phyloP scores from a whole-genome alignment of 345 rosid species.

The Trapa incisa region DNA sequence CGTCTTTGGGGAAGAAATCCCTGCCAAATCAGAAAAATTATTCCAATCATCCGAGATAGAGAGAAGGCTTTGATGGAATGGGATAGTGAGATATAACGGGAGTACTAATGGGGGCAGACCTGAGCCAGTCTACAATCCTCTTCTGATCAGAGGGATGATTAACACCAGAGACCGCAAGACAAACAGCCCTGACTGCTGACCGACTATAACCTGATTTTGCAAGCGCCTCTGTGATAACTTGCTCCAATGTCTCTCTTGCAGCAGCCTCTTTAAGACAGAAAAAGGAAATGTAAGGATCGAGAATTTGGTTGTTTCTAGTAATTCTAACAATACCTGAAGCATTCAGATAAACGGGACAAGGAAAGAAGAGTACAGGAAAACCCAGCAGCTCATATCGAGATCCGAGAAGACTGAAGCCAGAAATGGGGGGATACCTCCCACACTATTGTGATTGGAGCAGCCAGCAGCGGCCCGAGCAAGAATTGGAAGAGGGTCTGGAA shows the following conservation, averaged over 20 bases:
- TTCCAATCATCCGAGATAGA: not conserved
- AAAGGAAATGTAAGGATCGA: not conserved
- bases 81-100: too few species aligned
- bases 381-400: not conserved
- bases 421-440: conserved; percentile 30
- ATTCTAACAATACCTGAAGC: not conserved
- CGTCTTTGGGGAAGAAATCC: conserved; percentile 65
- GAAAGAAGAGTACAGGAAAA: not conserved
- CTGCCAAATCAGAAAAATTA: conserved; percentile 20
- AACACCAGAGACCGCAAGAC: conserved; percentile 92
- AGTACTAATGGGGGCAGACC: conserved; percentile 24
- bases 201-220: conserved; percentile 45
- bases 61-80: not conserved
- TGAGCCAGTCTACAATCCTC: conserved; percentile 68
- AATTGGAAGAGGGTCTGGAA: conserved; percentile 32
- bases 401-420: not conserved
- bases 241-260: conserved; percentile 72
- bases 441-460: conserved; percentile 64
- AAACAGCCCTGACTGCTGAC: conserved; percentile 68
- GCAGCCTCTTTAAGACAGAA: conserved; percentile 46
- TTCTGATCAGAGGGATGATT: conserved; percentile 82
- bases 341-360: not conserved
- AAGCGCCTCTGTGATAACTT: conserved; percentile 77
- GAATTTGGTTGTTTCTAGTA: not conserved
- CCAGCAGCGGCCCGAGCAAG: conserved; percentile 60